A percentile compares a stretch with the other conserved stretches of the same genome.
Evolutionary conservation across 1,284 basidiomycete species (phyloP).

Genomic region (Polyporus tsugae): DNA sequence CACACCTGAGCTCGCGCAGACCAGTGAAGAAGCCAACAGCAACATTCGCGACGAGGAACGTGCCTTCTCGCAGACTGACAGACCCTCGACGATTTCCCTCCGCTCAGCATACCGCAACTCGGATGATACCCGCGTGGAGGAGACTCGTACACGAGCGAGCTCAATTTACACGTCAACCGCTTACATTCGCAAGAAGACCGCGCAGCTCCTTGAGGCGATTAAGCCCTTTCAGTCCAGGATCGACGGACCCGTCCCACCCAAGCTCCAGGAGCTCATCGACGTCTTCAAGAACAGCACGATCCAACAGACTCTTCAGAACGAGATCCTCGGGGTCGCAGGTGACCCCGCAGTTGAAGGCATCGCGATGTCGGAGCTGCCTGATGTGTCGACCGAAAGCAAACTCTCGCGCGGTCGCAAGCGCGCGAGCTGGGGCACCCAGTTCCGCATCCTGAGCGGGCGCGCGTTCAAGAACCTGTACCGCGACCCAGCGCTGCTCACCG

Average conservation of each 20-base stretch:
- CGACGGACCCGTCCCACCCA: conserved; percentile 61
- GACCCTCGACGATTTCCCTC: conserved; percentile 45
- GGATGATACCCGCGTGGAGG: conserved; percentile 37
- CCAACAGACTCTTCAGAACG: conserved; percentile 67
- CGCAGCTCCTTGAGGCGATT: conserved; percentile 78
- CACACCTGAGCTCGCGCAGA: conserved; percentile 40
- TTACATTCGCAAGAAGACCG: conserved; percentile 79
- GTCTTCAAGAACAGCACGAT: conserved; percentile 77
- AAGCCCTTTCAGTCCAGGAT: conserved; percentile 47
- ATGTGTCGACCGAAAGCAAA: conserved; percentile 71
- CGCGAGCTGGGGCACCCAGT: conserved; percentile 90
- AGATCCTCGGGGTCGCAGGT: conserved; percentile 57
- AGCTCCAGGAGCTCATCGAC: conserved; percentile 79
- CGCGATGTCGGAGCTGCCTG: conserved; percentile 58
- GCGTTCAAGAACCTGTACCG: conserved; percentile 99
- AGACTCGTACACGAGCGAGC: conserved; percentile 56
- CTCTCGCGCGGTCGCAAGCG: conserved; percentile 82
- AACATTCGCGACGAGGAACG: conserved; percentile 73
- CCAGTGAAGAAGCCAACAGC: conserved; percentile 46
- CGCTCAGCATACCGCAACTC: conserved; percentile 39
- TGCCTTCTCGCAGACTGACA: conserved; percentile 40
- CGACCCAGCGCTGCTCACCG: conserved; percentile 89
- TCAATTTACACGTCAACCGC: conserved; percentile 57
- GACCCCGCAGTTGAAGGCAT: conserved; percentile 37
- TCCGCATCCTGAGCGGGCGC: conserved; percentile 90